Conservation (phyloP, 1,139 yeast genomes). For the Dujonia santamariae region DNA sequence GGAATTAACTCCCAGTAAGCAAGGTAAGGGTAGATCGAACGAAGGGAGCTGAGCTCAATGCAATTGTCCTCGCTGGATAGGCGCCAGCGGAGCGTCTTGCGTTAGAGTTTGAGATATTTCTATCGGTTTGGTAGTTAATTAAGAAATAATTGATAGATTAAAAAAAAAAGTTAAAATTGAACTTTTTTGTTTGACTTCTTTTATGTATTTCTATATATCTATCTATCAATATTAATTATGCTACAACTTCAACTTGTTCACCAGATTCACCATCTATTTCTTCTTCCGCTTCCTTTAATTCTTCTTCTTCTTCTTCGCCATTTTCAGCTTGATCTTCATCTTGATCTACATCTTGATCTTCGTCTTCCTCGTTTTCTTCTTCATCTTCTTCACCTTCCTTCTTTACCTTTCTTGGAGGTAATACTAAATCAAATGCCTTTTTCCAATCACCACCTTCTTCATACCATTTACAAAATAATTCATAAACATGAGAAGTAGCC, state of each 20-base stretch:
- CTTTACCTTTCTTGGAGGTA: slow-evolving; percentile 74
- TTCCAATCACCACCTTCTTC: slow-evolving; percentile 76
- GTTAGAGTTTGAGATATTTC: too few species aligned
- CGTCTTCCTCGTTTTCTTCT: slow-evolving; percentile 4
- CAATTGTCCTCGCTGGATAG: too few species aligned
- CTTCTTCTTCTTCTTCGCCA: slow-evolving; percentile 2
- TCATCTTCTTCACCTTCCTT: slow-evolving; percentile 11
- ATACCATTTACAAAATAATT: slow-evolving; percentile 76
- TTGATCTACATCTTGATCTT: slow-evolving; percentile 7
- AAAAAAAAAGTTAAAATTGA: slow-evolving; percentile 1
- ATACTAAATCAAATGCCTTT: slow-evolving; percentile 74
- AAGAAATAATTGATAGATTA: neutral
- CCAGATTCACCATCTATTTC: too few species aligned
- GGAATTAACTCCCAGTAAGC: too few species aligned
- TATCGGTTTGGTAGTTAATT: too few species aligned
- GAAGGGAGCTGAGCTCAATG: too few species aligned
- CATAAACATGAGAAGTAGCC: slow-evolving; percentile 93
- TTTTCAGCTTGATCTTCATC: slow-evolving; percentile 5
- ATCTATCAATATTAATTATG: too few species aligned
- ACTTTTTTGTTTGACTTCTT: neutral
- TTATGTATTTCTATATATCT: neutral
- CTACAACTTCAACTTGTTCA: too few species aligned
- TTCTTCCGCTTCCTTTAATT: neutral
- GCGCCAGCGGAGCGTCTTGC: too few species aligned
- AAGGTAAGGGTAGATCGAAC: too few species aligned